Evolutionary conservation across 345 rosid genomes (phyloP).

Genomic region (Hibiscus syriacus): DNA sequence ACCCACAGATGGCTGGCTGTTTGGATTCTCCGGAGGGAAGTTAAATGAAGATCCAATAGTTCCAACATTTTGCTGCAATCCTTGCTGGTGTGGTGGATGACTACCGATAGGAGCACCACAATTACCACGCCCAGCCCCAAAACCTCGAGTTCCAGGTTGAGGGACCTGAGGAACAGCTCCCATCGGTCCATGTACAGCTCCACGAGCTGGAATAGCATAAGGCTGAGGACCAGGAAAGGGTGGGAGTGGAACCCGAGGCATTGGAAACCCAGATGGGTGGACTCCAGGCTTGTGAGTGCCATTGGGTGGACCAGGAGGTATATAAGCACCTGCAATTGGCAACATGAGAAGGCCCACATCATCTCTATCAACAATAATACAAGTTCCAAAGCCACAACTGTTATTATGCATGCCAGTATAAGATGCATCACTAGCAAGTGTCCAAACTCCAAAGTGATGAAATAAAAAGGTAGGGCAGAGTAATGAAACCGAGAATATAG

Average conservation of each 20-base stretch:
- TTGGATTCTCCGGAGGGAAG: conserved; percentile 66
- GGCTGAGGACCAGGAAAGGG: conserved; percentile 88
- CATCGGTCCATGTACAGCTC: conserved; percentile 81
- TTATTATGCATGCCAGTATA: neutral
- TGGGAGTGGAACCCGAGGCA: conserved; percentile 75
- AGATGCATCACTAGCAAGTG: neutral
- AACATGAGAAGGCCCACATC: neutral
- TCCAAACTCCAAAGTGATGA: neutral
- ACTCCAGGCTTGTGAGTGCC: conserved; percentile 83
- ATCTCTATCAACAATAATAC: neutral
- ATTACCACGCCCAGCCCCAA: conserved; percentile 86
- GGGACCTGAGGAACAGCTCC: conserved; percentile 86
- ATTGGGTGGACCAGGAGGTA: conserved; percentile 75
- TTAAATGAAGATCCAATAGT: conserved; percentile 71
- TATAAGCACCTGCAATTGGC: conserved; percentile 52
- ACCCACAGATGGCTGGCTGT: conserved; percentile 84
- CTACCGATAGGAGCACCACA: conserved; percentile 70
- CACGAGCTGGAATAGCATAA: conserved; percentile 88
- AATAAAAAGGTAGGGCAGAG: neutral
- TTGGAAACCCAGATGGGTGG: conserved; percentile 82
- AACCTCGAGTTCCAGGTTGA: conserved; percentile 75
- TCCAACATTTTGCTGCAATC: conserved; percentile 64
- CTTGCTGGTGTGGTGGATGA: conserved; percentile 81
- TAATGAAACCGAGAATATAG: no score
- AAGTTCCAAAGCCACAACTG: neutral